Evolutionary conservation across 805 yeast genomes (phyloP).

Genomic region (Lipomyces mesembrius): DNA sequence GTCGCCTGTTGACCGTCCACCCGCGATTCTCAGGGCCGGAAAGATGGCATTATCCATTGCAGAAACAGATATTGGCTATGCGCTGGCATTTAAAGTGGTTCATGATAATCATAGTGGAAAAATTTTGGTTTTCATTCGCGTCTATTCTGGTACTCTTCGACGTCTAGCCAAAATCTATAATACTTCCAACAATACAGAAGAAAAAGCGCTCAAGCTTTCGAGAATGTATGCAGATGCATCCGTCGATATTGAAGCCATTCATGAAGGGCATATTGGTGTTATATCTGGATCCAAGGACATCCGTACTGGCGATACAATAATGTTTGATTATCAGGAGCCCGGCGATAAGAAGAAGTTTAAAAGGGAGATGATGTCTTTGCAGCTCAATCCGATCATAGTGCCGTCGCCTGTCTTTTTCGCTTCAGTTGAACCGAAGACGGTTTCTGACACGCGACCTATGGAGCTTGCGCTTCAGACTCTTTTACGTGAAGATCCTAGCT

Average conservation of each 20-base stretch:
- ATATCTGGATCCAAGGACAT: slow-evolving; percentile 72
- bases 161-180: slow-evolving; percentile 67
- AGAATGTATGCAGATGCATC: slow-evolving; percentile 90
- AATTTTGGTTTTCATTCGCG: slow-evolving; percentile 80
- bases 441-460: slow-evolving; percentile 78
- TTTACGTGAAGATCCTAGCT: slow-evolving; percentile 88
- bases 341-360: slow-evolving; percentile 30
- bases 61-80: slow-evolving; percentile 48
- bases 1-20: slow-evolving; percentile 67
- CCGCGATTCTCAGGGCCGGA: slow-evolving; percentile 42
- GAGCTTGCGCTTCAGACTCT: slow-evolving; percentile 68
- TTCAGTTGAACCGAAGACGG: slow-evolving; percentile 77
- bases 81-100: slow-evolving; percentile 88
- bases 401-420: slow-evolving; percentile 95
- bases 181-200: slow-evolving; percentile 68
- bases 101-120: slow-evolving; percentile 80
- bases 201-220: slow-evolving; percentile 69
- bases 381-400: slow-evolving; percentile 71
- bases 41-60: neutral
- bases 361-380: slow-evolving; percentile 14
- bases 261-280: slow-evolving; percentile 89
- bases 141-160: slow-evolving; percentile 78
- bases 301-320: slow-evolving; percentile 87
- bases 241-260: slow-evolving; percentile 64
- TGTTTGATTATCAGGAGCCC: slow-evolving; percentile 51